These are phyloP conservation scores for Leucocoprinus sp. DNA, from an alignment of 768 basidiomycete species.

Conservation along the genomic window DNA sequence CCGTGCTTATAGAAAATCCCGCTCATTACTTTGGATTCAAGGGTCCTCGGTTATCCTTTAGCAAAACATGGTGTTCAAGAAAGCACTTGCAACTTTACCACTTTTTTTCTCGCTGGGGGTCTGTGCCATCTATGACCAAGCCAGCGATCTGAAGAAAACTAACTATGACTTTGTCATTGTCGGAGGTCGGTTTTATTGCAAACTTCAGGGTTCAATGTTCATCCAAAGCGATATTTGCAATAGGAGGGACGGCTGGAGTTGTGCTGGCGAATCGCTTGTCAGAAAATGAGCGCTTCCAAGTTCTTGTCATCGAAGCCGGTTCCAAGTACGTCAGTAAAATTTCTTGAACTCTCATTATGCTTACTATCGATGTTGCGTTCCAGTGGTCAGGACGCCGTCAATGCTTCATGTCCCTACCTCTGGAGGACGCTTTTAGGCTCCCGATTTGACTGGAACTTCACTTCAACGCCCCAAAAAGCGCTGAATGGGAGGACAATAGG, in stretches of 20 bases:
- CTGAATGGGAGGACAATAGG: slow-evolving; percentile 16
- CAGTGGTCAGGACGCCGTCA: slow-evolving; percentile 18
- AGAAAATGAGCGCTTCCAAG: slow-evolving; percentile 6
- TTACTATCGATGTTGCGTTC: background rate
- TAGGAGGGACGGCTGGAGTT: slow-evolving; percentile 11
- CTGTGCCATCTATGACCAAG: slow-evolving; percentile 4
- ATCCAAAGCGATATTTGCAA: background rate
- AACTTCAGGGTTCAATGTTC: too few relatives aligned
- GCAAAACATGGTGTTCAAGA: background rate
- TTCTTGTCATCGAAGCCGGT: slow-evolving; percentile 13
- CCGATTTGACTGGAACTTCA: slow-evolving; percentile 25
- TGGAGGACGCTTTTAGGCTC: slow-evolving; percentile 10
- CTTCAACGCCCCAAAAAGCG: slow-evolving; percentile 18
- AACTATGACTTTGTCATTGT: slow-evolving; percentile 12
- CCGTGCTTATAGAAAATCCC: too few relatives aligned
- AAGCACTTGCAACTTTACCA: background rate
- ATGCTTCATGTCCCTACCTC: slow-evolving; percentile 18
- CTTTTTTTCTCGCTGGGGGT: background rate
- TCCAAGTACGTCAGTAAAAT: background rate
- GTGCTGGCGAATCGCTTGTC: slow-evolving; percentile 11
- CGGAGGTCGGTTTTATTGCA: slow-evolving; percentile 5
- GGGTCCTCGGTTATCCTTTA: too few relatives aligned
- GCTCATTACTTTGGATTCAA: too few relatives aligned
- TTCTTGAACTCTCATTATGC: background rate
- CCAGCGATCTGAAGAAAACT: background rate